Evolutionary conservation across 176 grass and related monocot species (phyloP).

Genomic region (Saccharum spontaneum): DNA sequence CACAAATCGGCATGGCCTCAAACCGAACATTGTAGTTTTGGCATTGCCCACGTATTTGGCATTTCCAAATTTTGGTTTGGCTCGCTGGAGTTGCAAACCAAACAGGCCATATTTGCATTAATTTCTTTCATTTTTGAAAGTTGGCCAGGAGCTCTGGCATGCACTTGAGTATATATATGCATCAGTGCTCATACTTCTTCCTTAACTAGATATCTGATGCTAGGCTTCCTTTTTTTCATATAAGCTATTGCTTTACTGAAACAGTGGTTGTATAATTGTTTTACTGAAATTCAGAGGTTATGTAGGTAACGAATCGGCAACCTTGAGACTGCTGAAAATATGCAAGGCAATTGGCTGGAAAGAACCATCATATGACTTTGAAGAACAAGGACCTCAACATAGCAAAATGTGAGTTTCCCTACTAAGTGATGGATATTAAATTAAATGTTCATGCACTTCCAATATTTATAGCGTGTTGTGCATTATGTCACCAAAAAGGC

Average conservation of each 20-base stretch:
- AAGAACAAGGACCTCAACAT: constrained; percentile 48
- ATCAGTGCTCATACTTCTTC: constrained; percentile 12
- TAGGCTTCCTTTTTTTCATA: background rate
- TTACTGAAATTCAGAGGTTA: constrained; percentile 16
- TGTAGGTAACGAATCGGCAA: constrained; percentile 19
- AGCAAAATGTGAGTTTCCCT: constrained; percentile 54
- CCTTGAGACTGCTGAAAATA: constrained; percentile 4
- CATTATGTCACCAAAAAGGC: background rate
- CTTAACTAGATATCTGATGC: background rate
- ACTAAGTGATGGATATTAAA: background rate
- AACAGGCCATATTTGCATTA: background rate
- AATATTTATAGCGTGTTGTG: background rate
- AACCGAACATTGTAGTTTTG: background rate
- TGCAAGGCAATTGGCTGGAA: constrained; percentile 30
- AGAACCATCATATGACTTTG: constrained; percentile 44
- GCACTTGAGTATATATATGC: background rate
- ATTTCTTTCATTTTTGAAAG: background rate
- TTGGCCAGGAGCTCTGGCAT: background rate
- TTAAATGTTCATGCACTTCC: constrained; percentile 9
- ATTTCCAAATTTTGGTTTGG: background rate
- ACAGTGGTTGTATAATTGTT: background rate
- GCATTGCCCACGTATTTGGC: background rate
- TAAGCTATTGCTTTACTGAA: constrained; percentile 30
- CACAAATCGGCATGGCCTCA: background rate
- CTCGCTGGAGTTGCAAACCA: background rate